Percentiles rank a stretch among this genome's conserved stretches.
Evolutionary conservation across 129 eudicot genomes (phyloP).

Genomic region (Saposhnikovia divaricata): DNA sequence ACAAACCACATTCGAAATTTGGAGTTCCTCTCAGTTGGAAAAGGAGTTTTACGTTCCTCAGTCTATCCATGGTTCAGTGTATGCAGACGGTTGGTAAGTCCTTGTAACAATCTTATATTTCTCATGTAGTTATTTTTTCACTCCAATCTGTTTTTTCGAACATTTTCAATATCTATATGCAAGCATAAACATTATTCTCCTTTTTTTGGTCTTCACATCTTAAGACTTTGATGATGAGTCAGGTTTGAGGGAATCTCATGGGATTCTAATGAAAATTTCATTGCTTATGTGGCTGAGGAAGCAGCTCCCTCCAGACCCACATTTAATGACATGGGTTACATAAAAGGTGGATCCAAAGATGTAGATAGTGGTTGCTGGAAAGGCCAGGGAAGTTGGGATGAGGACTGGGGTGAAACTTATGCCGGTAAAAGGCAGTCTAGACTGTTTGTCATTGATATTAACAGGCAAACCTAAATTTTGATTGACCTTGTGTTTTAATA

Average conservation of each 20-base stretch:
- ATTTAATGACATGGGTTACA: conserved; percentile 56
- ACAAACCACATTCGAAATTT: conserved; percentile 74
- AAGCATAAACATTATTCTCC: not conserved
- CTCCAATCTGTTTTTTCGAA: not conserved
- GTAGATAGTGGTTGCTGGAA: conserved; percentile 85
- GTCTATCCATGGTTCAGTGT: conserved; percentile 80
- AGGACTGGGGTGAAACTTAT: conserved; percentile 95
- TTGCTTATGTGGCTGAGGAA: conserved; percentile 95
- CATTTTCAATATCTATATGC: not conserved
- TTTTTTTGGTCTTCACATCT: not conserved
- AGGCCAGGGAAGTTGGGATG: conserved; percentile 94
- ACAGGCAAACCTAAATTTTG: conserved; percentile 38
- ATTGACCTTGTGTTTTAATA: not conserved
- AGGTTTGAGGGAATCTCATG: conserved; percentile 17
- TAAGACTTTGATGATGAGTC: not conserved
- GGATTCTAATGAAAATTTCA: conserved; percentile 33
- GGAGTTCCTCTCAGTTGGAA: conserved; percentile 65
- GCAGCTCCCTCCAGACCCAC: conserved; percentile 57
- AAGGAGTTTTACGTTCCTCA: conserved; percentile 70
- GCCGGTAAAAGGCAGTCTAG: conserved; percentile 83
- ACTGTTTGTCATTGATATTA: conserved; percentile 57
- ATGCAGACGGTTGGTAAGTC: conserved; percentile 84
- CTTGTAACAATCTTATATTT: not conserved
- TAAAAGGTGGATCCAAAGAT: conserved; percentile 45
- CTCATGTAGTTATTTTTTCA: not conserved